These are phyloP conservation scores for Fragilariopsis cylindrus DNA, from an alignment of 108 stramenopile species.

Conservation along the genomic window DNA sequence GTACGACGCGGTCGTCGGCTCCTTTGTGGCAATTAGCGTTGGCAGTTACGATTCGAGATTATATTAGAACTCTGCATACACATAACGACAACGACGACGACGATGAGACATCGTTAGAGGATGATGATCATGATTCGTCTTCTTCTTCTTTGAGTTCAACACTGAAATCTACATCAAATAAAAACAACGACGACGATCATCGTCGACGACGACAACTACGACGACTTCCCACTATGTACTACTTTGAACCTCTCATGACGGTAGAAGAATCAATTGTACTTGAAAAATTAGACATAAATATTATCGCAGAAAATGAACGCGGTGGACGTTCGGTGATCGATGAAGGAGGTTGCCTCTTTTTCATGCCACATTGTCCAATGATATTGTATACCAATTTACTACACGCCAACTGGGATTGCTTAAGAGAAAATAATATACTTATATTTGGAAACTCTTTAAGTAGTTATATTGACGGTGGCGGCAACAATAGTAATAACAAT, in stretches of 20 bases:
- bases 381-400: conserved; percentile 42
- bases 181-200: too few species aligned
- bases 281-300: conserved; percentile 12
- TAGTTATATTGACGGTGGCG: conserved; percentile 19
- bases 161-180: not conserved
- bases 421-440: conserved; percentile 8
- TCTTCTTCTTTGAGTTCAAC: not conserved
- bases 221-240: conserved; percentile 20
- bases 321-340: conserved; percentile 26
- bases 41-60: conserved; percentile 16
- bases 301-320: conserved; percentile 40
- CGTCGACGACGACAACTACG: not conserved
- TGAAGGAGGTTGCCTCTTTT: conserved; percentile 34
- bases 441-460: conserved; percentile 46
- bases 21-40: conserved; percentile 49
- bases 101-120: not conserved
- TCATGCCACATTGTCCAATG: conserved; percentile 59
- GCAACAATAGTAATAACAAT: not conserved
- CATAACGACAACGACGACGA: not conserved
- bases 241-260: conserved; percentile 45
- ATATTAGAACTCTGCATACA: not conserved
- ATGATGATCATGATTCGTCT: not conserved
- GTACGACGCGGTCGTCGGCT: conserved; percentile 27
- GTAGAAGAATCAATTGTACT: conserved; percentile 24
- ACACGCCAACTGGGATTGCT: conserved; percentile 34